phyloP scores from a whole-genome alignment of 768 basidiomycete genomes.

The Termitomyces sp. region DNA sequence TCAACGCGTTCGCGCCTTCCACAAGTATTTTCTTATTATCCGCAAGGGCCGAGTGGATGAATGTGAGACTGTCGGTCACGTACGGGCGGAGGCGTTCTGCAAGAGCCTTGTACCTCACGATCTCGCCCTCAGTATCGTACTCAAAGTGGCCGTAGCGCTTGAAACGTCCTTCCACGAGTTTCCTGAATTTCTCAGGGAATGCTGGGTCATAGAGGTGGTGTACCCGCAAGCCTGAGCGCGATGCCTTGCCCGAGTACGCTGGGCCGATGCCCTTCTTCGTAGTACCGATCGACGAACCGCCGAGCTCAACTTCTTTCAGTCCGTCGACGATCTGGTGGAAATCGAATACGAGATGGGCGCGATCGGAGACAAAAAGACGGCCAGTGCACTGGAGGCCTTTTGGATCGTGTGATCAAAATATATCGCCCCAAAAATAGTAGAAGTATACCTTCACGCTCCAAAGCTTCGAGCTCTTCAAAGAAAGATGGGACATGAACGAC shows the following conservation, averaged over 20 bases:
- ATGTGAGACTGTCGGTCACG: conserved; percentile 85
- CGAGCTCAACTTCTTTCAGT: conserved; percentile 95
- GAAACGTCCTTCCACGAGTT: conserved; percentile 93
- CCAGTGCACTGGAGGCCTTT: conserved; percentile 82
- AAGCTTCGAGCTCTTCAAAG: conserved; percentile 86
- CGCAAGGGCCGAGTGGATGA: conserved; percentile 77
- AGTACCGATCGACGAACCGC: conserved; percentile 94
- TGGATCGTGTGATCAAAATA: neutral
- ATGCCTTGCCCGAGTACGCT: conserved; percentile 96
- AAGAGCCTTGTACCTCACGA: conserved; percentile 84
- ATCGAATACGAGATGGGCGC: conserved; percentile 96
- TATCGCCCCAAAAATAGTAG: neutral
- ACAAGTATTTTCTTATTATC: conserved; percentile 82
- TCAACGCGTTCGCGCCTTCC: conserved; percentile 97
- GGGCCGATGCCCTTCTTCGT: conserved; percentile 99
- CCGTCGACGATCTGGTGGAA: conserved; percentile 99
- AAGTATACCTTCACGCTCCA: conserved; percentile 75
- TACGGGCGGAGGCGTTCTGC: conserved; percentile 84
- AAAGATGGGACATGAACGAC: conserved; percentile 95
- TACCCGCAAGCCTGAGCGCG: conserved; percentile 90
- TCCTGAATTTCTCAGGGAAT: conserved; percentile 92
- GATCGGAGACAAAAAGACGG: conserved; percentile 90
- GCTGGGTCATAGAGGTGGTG: conserved; percentile 92
- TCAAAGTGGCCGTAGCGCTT: conserved; percentile 98
- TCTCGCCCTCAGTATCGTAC: conserved; percentile 98